Base-by-base conservation (phyloP, 495 filamentous ascomycete species). In the Lasiosphaeria hispida region DNA sequence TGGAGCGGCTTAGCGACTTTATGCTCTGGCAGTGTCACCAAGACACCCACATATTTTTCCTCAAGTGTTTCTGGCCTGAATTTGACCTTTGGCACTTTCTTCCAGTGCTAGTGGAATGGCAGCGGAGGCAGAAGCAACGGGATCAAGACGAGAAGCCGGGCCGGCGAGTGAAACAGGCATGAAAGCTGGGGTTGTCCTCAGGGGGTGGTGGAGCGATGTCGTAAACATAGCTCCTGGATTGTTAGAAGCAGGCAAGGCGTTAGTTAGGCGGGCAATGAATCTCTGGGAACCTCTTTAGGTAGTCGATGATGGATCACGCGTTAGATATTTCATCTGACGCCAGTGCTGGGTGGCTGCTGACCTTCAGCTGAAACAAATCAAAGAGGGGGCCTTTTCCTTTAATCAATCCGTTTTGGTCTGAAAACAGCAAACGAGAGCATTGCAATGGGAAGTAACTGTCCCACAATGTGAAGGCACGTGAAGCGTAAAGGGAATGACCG, bases 11-110 rank as follows among this genome's bases (percentile, higher is more conserved):
- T 56, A 96, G 90, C 64, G 94, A 98, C 66, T 98, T 97, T 66
- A 92, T 98, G 92, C 85, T 98, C 51, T 98, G 94, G 94, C 94
- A 98, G 72, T 92, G 89, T 64, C 92, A 97, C 63, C 80, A 95
- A 64, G 78, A 93, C 42, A 97, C 94, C 0, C 87, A 96, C 53
- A 87, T 97, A 53, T 89, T 90, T 39, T 98, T 97, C 73, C 69
- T 96, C 40, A 83, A 96, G 55, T 93, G 90, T 55, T 74, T 97
- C 42, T 98, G 94, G 94, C 94, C 94, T 4, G 91, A 97, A 62
- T 96, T 98, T 62, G 92, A 95, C 66, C 77, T 98, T 10, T 95
- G 92, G 92, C 78, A 90, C 42, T 97, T 98, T 72, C 63, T 98
- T 23, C 94, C 95, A 0, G 91, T 97, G 4, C 73, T 98, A 37